Base-by-base conservation (phyloP, 2,329 filamentous ascomycete genomes). In the Achaetomium macrosporum region DNA sequence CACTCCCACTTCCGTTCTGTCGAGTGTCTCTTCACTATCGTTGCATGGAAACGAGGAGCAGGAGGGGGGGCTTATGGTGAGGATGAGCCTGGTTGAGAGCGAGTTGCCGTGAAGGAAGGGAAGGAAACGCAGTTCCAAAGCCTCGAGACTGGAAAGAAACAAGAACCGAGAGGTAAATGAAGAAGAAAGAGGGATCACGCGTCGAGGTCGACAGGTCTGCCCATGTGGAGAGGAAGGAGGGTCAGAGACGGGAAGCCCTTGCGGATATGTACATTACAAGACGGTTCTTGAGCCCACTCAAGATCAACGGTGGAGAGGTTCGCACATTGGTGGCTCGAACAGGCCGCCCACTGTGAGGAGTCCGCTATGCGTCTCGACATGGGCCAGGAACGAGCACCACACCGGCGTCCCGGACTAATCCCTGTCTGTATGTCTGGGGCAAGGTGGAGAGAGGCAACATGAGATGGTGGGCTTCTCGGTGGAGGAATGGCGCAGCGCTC, bases 261-360 rank as follows among this genome's bases (percentile, higher is more conserved):
- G 63, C 61, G 73, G 67, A 78, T 77, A 78, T 75, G 76, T 77
- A 76, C n/a, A n/a, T n/a, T n/a, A n/a, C 54, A 55, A 47, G 50
- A 46, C 41, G 51, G 42, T 35, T 39, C 42, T 39, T 50, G n/a
- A 66, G 63, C 64, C 63, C 65, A 68, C 66, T 63, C 66, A 69
- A 69, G 68, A 69, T 70, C 70, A 71, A 71, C 68, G 69, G 50
- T 47, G 46, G 45, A 52, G 55, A 60, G 57, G 57, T 57, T 25
- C 47, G 56, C 66, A 68, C 67, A 66, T 64, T 65, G 67, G 55
- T 61, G 63, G 66, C 61, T 66, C 64, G 67, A 68, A 47, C 47
- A 37, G 52, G 44, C 67, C 68, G 63, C 46, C 47, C 42, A 30
- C 51, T 50, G 41, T 40, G 30, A 33, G 50, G 53, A 53, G 49